Conservation (phyloP, 192 early-diverging fungal genomes). For the Podila epigama region DNA sequence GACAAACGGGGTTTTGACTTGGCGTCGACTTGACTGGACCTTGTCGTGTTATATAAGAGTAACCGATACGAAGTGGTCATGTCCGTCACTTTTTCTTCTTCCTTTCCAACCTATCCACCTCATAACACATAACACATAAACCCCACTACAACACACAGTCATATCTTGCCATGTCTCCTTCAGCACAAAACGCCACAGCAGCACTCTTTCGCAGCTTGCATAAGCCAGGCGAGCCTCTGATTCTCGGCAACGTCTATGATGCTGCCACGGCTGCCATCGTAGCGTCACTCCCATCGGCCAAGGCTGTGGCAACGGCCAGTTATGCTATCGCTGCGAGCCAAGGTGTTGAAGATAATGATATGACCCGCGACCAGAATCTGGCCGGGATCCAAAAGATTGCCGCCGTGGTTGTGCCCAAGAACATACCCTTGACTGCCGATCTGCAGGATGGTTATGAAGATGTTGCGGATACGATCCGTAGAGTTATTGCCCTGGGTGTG, state of each 20-base stretch:
- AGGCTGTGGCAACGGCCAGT: constrained; percentile 50
- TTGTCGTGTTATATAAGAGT: too few species aligned
- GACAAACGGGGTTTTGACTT: too few species aligned
- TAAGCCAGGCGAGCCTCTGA: constrained; percentile 20
- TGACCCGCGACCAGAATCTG: constrained; percentile 45
- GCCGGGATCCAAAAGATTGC: constrained; percentile 30
- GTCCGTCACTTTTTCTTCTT: too few species aligned
- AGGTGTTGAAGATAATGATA: constrained; percentile 49
- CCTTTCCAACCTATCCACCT: too few species aligned
- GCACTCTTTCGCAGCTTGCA: constrained; percentile 20
- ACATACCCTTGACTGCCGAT: constrained; percentile 27
- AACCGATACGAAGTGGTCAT: too few species aligned
- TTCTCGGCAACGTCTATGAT: constrained; percentile 32
- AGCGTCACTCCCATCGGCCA: constrained; percentile 16
- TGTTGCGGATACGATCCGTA: constrained; percentile 22
- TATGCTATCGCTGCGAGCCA: constrained; percentile 49
- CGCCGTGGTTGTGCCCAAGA: constrained; percentile 17
- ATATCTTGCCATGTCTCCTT: not conserved
- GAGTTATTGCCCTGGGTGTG: constrained; percentile 14
- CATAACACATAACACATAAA: too few species aligned
- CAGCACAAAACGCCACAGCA: constrained; percentile 14
- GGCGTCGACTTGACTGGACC: too few species aligned
- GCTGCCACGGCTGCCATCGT: constrained; percentile 22
- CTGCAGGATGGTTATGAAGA: constrained; percentile 54
- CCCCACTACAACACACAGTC: too few species aligned